Percentiles rank a stretch among this genome's conserved stretches.
Evolutionary conservation across 768 basidiomycete genomes (phyloP).

Genomic region (Amanita fuliginea): DNA sequence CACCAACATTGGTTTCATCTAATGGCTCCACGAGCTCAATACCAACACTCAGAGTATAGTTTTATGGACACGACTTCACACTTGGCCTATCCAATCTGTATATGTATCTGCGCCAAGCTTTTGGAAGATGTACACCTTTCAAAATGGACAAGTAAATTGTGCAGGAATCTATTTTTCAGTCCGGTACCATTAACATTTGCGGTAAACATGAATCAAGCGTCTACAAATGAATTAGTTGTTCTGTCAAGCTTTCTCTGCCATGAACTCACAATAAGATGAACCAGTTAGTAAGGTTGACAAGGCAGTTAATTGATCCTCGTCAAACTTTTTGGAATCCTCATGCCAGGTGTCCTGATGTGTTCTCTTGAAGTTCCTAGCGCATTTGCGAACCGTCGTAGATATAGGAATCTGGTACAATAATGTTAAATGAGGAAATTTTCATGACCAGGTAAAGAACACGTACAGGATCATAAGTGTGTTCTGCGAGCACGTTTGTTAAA

Average conservation of each 20-base stretch:
- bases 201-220: constrained; percentile 13
- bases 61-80: neutral
- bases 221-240: constrained; percentile 10
- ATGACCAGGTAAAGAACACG: constrained; percentile 11
- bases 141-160: neutral
- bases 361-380: constrained; percentile 70
- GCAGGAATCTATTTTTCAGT: neutral
- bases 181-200: neutral
- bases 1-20: constrained; percentile 19
- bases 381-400: constrained; percentile 72
- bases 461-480: constrained; percentile 81
- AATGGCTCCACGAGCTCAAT: constrained; percentile 20
- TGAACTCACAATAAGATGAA: constrained; percentile 64
- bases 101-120: neutral
- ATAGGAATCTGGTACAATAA: constrained; percentile 53
- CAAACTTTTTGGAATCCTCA: constrained; percentile 77
- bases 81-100: neutral
- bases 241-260: constrained; percentile 1
- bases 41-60: constrained; percentile 30
- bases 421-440: constrained; percentile 8
- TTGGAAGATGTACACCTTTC: neutral
- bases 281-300: constrained; percentile 80
- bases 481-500: constrained; percentile 64
- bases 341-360: constrained; percentile 88
- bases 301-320: constrained; percentile 73